Evolutionary conservation across 345 rosid genomes (phyloP), one percentile per base, ranked within the genome.

Genomic region (Citrus reticulata): DNA sequence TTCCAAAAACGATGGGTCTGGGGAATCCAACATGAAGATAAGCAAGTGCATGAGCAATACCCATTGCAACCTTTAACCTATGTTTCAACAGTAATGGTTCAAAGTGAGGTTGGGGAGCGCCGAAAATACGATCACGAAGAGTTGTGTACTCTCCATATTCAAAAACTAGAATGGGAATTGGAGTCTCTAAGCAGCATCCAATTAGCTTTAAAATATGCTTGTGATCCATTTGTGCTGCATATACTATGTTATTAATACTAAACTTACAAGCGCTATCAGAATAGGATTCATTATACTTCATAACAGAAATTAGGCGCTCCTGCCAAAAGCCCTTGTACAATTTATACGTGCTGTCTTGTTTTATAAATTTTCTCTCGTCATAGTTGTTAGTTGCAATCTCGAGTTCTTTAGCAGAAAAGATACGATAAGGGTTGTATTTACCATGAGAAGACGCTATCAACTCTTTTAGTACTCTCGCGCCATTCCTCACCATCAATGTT

Each of bases 21-120:
- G 67, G 5, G 29, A 82, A 77, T 34, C 81, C 85, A 39, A 63
- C 37, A 55, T 85, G 85, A 37, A 79, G 81, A 77, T 67, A 67
- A 13, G 57, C 29, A n/a, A 67, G 57, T 6, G 24, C 81, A 65
- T 77, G 34, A 24, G 81, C 85, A 25, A 70, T 46, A 11, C 70
- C 85, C 8, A 9, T 34, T 5, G 64, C 75, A 9, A 72, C 34
- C n/a, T 22, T 55, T 22, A 72, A 57, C 64, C 64, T 22, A 7
- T 17, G n/a, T 27, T 4, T 27, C 68, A 46, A 61, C 4, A 1
- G n/a, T 9, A 61, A 39, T 2, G 68, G 68, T 25, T 73, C 19
- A 8, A 73, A 39, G 7, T 24, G 57, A 8, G 5, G 7, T 17
- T 37, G 57, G 13, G 4, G 7, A 30, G 32, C 32, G 32, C 32